Conservation (phyloP, 2,329 filamentous ascomycete species). For the Xylaria polymorpha region DNA sequence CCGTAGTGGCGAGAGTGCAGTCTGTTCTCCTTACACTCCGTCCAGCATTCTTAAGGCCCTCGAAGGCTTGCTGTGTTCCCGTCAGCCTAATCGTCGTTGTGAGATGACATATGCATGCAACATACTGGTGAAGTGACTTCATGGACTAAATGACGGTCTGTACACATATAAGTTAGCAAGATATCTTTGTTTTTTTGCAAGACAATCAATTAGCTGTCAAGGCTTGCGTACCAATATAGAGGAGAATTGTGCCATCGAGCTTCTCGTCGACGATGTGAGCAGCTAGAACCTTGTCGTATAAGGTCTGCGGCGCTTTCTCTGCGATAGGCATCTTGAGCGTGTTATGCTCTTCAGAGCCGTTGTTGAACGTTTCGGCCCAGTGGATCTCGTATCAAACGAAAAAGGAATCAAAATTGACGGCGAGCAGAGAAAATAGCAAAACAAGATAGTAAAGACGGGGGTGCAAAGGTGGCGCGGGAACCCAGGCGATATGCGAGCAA, state of each 20-base stretch:
- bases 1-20: slow-evolving; percentile 95
- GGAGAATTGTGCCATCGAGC: slow-evolving; percentile 88
- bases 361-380: slow-evolving; percentile 19
- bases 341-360: slow-evolving; percentile 11
- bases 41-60: slow-evolving; percentile 89
- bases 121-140: slow-evolving; percentile 96
- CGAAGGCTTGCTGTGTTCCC: slow-evolving; percentile 84
- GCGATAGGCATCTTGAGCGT: slow-evolving; percentile 70
- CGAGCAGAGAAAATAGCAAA: neutral
- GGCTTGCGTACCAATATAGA: slow-evolving; percentile 83
- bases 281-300: slow-evolving; percentile 98
- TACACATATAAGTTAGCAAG: slow-evolving; percentile 33
- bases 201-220: slow-evolving; percentile 8
- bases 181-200: neutral
- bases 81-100: slow-evolving; percentile 38
- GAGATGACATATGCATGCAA: slow-evolving; percentile 36
- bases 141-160: slow-evolving; percentile 94
- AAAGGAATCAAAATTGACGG: slow-evolving; percentile 2
- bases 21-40: slow-evolving; percentile 92
- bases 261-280: slow-evolving; percentile 96
- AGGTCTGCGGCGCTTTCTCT: slow-evolving; percentile 71
- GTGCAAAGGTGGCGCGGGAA: slow-evolving; percentile 4
- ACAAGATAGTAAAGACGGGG: neutral
- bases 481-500: neutral
- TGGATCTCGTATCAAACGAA: neutral